Percentiles rank a stretch among this genome's conserved stretches.
phyloP scores from a whole-genome alignment of 2,329 filamentous ascomycete genomes.

The Verticillium nubilum region DNA sequence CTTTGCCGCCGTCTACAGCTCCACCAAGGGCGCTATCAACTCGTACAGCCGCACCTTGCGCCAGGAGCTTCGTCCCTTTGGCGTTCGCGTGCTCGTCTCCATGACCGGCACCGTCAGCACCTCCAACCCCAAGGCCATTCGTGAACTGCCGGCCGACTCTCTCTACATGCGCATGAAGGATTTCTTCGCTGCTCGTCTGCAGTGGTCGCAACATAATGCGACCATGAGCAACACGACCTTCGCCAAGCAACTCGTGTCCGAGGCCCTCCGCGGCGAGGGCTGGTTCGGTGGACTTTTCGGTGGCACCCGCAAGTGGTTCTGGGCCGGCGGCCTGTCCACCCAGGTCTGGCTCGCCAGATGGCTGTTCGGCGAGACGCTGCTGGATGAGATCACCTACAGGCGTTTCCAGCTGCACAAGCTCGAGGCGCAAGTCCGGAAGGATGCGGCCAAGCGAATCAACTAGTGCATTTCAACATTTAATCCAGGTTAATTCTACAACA shows the following conservation, averaged over 20 bases:
- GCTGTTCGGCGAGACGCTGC: constrained; percentile 21
- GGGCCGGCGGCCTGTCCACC: constrained; percentile 24
- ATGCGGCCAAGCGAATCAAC: background rate
- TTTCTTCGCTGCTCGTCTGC: constrained; percentile 38
- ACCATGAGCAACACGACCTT: constrained; percentile 40
- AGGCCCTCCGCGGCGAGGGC: constrained; percentile 34
- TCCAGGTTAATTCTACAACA: background rate
- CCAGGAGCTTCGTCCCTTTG: constrained; percentile 46
- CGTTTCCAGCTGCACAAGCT: constrained; percentile 34
- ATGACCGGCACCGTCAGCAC: constrained; percentile 49
- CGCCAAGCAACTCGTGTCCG: constrained; percentile 33
- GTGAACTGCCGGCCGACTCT: constrained; percentile 36
- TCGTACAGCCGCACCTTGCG: constrained; percentile 48
- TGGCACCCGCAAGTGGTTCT: constrained; percentile 26
- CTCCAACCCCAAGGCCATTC: constrained; percentile 32
- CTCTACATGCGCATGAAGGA: constrained; percentile 40
- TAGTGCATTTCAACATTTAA: background rate
- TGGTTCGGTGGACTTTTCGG: constrained; percentile 26
- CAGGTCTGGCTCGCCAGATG: constrained; percentile 21
- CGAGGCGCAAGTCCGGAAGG: background rate
- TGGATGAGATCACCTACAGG: constrained; percentile 22
- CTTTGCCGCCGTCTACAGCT: constrained; percentile 48
- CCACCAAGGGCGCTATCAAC: constrained; percentile 49
- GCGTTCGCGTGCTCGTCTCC: constrained; percentile 52
- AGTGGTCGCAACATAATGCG: constrained; percentile 41